Percentiles rank a stretch among this genome's conserved stretches.
Evolutionary conservation across 345 rosid species (phyloP).

Genomic region (Populus tremula): DNA sequence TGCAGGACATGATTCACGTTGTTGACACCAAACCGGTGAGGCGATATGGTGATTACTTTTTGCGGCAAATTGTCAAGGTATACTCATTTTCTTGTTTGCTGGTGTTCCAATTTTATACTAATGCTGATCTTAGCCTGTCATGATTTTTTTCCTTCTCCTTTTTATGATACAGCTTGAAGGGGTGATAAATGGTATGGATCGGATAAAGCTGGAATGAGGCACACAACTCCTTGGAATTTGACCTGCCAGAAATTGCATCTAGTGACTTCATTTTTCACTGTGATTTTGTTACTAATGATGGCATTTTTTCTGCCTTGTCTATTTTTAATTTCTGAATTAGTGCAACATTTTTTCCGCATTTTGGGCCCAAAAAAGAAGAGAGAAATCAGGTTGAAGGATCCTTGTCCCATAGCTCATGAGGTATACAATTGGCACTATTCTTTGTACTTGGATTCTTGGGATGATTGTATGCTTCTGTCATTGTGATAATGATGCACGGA

Average conservation of each 20-base stretch:
- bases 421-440: background rate
- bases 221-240: background rate
- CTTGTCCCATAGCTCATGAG: background rate
- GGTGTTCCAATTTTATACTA: background rate
- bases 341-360: background rate
- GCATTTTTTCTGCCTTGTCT: background rate
- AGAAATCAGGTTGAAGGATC: background rate
- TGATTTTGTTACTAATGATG: background rate
- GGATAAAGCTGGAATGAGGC: constrained; percentile 67
- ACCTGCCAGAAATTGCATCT: background rate
- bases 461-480: background rate
- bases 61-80: constrained; percentile 96
- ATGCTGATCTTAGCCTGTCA: background rate
- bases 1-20: constrained; percentile 86
- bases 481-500: too few species aligned
- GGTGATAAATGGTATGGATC: constrained; percentile 75
- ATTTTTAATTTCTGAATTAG: background rate
- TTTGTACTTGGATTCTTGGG: background rate
- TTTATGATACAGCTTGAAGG: constrained; percentile 69
- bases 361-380: background rate
- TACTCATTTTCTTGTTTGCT: background rate
- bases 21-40: constrained; percentile 73
- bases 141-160: background rate
- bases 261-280: background rate
- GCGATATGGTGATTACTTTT: constrained; percentile 78